These are phyloP conservation scores for Oxytropis ochrocephala DNA, from an alignment of 306 rosid species.

Conservation along the genomic window DNA sequence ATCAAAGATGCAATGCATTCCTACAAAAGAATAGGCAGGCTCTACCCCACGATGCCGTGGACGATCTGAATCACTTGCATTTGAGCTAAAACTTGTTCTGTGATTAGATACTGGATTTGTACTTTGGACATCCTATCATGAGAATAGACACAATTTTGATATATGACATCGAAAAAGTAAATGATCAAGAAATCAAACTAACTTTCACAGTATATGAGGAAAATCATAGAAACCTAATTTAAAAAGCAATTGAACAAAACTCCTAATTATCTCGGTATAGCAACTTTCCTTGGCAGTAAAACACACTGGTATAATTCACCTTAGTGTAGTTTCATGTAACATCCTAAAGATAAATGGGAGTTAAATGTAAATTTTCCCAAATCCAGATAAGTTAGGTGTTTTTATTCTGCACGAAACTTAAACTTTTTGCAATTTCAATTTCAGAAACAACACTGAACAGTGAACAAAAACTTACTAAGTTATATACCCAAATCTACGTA, in stretches of 20 bases:
- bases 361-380: not conserved
- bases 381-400: not conserved
- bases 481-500: not conserved
- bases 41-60: conserved; percentile 49
- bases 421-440: conserved; percentile 8
- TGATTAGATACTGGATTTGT: conserved; percentile 52
- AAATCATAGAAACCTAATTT: conserved; percentile 1
- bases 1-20: conserved; percentile 97
- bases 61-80: conserved; percentile 59
- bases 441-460: not conserved
- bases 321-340: not conserved
- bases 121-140: conserved; percentile 53
- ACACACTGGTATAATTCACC: not conserved
- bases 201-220: not conserved
- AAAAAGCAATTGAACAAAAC: not conserved
- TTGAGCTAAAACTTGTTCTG: conserved; percentile 77
- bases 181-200: conserved; percentile 3
- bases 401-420: not conserved
- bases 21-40: conserved; percentile 86
- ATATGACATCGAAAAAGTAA: not conserved
- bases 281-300: conserved; percentile 1
- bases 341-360: not conserved
- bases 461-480: not conserved
- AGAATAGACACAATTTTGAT: conserved; percentile 7
- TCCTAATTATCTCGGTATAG: conserved; percentile 1